A percentile compares a stretch with the other conserved stretches of the same genome.
Conservation (phyloP, 1,284 basidiomycete species). For the Ustilago hordei region DNA sequence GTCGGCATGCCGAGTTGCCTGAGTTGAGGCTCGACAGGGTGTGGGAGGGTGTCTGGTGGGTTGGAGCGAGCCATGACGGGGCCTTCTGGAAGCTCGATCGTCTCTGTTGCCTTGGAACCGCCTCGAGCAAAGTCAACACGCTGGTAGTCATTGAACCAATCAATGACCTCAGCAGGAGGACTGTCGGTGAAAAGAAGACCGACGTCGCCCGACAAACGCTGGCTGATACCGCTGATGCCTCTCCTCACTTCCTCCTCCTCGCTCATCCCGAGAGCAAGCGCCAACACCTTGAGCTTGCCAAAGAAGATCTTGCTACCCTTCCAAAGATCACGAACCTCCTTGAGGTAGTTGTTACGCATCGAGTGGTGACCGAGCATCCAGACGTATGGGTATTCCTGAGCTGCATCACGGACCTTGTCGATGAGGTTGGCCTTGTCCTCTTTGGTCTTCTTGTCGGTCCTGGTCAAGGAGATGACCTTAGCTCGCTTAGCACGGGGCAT, state of each 20-base stretch:
- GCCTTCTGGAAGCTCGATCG: conserved; percentile 79
- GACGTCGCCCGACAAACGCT: conserved; percentile 93
- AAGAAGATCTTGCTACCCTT: conserved; percentile 86
- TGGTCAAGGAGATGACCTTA: conserved; percentile 73
- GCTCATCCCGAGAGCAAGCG: conserved; percentile 90
- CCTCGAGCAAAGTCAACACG: conserved; percentile 91
- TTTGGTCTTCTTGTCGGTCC: conserved; percentile 73
- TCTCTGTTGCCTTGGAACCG: conserved; percentile 82
- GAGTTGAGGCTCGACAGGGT: conserved; percentile 95
- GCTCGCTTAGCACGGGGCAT: conserved; percentile 70
- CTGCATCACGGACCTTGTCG: conserved; percentile 77
- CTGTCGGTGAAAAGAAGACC: conserved; percentile 92
- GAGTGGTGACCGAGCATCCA: conserved; percentile 95
- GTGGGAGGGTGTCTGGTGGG: conserved; percentile 80
- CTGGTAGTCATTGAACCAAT: conserved; percentile 93
- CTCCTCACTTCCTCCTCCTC: conserved; percentile 86
- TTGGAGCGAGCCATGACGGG: conserved; percentile 59
- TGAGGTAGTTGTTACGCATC: conserved; percentile 93
- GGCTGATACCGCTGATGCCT: conserved; percentile 82
- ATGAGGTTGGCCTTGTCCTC: conserved; percentile 85
- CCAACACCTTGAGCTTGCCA: conserved; percentile 91
- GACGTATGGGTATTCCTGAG: conserved; percentile 84
- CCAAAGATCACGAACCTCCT: conserved; percentile 93
- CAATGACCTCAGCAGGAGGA: conserved; percentile 85
- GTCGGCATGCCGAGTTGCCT: conserved; percentile 90